Conservation (phyloP, 1,284 basidiomycete species). For the Sporisorium sorghi region DNA sequence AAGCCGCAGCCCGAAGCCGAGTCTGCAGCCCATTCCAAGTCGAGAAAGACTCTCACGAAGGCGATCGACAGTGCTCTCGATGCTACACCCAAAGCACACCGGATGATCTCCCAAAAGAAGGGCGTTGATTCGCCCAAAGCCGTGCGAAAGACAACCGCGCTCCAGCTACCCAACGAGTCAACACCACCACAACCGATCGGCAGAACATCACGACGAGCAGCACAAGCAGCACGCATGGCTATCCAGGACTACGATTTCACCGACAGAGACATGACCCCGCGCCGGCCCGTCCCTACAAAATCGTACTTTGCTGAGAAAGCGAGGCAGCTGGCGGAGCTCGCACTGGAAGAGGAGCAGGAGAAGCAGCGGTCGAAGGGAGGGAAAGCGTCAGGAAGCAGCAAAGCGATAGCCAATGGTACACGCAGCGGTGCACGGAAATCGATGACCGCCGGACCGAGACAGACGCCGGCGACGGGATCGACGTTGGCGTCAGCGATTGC, state of each 20-base stretch:
- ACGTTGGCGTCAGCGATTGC: conserved; percentile 7
- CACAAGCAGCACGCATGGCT: conserved; percentile 38
- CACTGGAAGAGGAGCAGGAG: conserved; percentile 12
- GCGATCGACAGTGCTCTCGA: not conserved
- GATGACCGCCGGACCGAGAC: conserved; percentile 18
- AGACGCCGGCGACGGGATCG: conserved; percentile 1
- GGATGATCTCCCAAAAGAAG: not conserved
- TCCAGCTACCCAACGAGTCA: conserved; percentile 17
- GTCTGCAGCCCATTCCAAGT: not conserved
- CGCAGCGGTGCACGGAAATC: conserved; percentile 19
- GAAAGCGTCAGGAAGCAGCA: not conserved
- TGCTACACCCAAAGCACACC: conserved; percentile 19
- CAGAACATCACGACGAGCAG: conserved; percentile 38
- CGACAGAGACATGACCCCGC: conserved; percentile 46
- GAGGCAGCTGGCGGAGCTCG: conserved; percentile 33
- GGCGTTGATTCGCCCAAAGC: conserved; percentile 12
- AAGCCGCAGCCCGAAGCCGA: not conserved
- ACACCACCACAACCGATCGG: conserved; percentile 27
- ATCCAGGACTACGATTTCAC: conserved; percentile 50
- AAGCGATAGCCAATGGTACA: not conserved
- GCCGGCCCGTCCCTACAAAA: conserved; percentile 44
- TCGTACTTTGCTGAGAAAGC: conserved; percentile 46
- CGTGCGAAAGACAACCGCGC: not conserved
- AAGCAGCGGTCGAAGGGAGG: conserved; percentile 3
- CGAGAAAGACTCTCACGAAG: conserved; percentile 2